A percentile compares a stretch with the other conserved stretches of the same genome.
These are phyloP conservation scores for Dryas alaskensis DNA, from an alignment of 306 rosid genomes.

Conservation along the genomic window DNA sequence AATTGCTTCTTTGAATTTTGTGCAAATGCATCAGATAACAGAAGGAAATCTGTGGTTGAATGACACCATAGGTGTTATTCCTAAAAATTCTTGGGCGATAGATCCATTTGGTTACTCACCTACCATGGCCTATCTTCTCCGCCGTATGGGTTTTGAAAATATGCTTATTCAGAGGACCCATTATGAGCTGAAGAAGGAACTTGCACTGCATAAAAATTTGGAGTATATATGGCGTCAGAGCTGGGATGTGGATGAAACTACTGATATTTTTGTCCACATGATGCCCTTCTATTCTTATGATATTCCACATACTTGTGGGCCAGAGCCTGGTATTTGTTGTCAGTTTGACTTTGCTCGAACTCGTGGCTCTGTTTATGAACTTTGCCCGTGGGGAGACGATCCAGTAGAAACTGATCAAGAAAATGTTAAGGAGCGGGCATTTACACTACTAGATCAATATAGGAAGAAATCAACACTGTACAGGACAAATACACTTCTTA, in stretches of 20 bases:
- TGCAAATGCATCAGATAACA: slow-evolving; percentile 57
- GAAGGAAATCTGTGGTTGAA: slow-evolving; percentile 98
- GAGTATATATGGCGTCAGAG: slow-evolving; percentile 97
- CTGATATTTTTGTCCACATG: slow-evolving; percentile 98
- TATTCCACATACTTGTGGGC: slow-evolving; percentile 99
- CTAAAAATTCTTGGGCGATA: slow-evolving; percentile 97
- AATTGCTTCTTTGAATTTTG: slow-evolving; percentile 25
- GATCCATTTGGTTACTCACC: slow-evolving; percentile 99
- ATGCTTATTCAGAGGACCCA: slow-evolving; percentile 99
- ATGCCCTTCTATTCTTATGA: slow-evolving; percentile 99
- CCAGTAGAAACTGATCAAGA: slow-evolving; percentile 72
- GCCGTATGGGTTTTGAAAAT: slow-evolving; percentile 99
- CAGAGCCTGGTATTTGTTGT: slow-evolving; percentile 97
- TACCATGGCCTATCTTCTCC: slow-evolving; percentile 97
- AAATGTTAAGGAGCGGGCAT: slow-evolving; percentile 83
- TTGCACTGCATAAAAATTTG: slow-evolving; percentile 77
- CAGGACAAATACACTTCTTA: slow-evolving; percentile 90
- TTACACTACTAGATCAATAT: slow-evolving; percentile 81
- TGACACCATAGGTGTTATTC: slow-evolving; percentile 83
- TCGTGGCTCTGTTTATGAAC: slow-evolving; percentile 61
- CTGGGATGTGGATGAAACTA: slow-evolving; percentile 90
- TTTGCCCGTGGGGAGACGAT: slow-evolving; percentile 78
- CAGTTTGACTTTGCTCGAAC: slow-evolving; percentile 96
- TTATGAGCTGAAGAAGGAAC: slow-evolving; percentile 96
- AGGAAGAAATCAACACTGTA: slow-evolving; percentile 83